Conservation (phyloP, 1,284 basidiomycete genomes). For the Trichosporon faecale region DNA sequence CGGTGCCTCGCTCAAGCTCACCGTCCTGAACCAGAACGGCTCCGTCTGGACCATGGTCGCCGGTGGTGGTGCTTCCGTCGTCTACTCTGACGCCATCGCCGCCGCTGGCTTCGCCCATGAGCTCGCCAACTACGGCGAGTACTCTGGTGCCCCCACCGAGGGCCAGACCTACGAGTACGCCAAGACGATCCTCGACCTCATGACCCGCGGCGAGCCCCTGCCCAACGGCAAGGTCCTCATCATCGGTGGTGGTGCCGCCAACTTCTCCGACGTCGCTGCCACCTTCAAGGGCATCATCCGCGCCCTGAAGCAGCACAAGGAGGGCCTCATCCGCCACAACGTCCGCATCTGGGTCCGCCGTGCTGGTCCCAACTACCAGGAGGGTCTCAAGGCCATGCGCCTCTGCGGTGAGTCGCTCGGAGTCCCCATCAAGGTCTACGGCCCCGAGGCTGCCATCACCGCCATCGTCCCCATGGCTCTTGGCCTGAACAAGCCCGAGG, state of each 20-base stretch:
- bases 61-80: slow-evolving; percentile 59
- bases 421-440: slow-evolving; percentile 94
- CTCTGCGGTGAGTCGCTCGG: slow-evolving; percentile 95
- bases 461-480: slow-evolving; percentile 97
- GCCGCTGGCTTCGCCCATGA: slow-evolving; percentile 95
- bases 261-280: slow-evolving; percentile 98
- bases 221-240: slow-evolving; percentile 95
- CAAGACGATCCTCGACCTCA: slow-evolving; percentile 96
- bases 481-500: slow-evolving; percentile 61
- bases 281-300: slow-evolving; percentile 99
- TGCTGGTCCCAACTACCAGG: slow-evolving; percentile 99
- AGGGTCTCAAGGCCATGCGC: slow-evolving; percentile 98
- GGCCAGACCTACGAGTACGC: slow-evolving; percentile 99
- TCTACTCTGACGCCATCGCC: slow-evolving; percentile 84
- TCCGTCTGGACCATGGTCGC: slow-evolving; percentile 99
- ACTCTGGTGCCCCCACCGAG: slow-evolving; percentile 97
- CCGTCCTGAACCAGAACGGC: slow-evolving; percentile 90
- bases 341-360: slow-evolving; percentile 96
- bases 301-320: slow-evolving; percentile 91
- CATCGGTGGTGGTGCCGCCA: slow-evolving; percentile 97
- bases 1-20: slow-evolving; percentile 96
- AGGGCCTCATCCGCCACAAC: slow-evolving; percentile 73
- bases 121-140: slow-evolving; percentile 99
- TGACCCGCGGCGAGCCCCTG: slow-evolving; percentile 82
- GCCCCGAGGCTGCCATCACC: slow-evolving; percentile 98